A percentile compares a stretch with the other conserved stretches of the same genome.
Conservation (phyloP, 257 asterid genomes). For the Penstemon newberryi region DNA sequence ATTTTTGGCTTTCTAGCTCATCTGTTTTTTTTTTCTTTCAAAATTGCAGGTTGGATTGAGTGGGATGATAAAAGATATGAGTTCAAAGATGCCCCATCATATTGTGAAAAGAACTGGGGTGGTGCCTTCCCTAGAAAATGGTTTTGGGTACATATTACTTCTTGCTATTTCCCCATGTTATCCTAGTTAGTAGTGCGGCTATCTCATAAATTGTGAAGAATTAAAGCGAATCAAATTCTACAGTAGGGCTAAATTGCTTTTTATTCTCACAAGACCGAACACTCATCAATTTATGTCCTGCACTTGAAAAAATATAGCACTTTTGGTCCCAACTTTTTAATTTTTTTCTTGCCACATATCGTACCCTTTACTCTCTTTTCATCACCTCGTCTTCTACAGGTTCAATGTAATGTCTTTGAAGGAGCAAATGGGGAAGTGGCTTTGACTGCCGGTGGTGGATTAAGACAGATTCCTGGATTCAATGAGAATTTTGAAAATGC, state of each 20-base stretch:
- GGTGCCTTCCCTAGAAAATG: conserved; percentile 93
- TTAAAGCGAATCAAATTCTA: too few species aligned
- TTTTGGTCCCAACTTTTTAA: not conserved
- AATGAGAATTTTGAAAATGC: conserved; percentile 73
- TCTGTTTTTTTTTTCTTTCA: conserved; percentile 18
- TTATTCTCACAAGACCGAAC: too few species aligned
- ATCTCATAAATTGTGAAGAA: too few species aligned
- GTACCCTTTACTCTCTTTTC: not conserved
- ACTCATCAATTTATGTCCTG: too few species aligned
- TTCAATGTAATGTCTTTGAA: conserved; percentile 88
- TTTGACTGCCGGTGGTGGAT: conserved; percentile 89
- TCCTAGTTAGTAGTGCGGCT: not conserved
- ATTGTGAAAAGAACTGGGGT: conserved; percentile 98
- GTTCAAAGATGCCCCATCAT: conserved; percentile 93
- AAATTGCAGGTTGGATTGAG: conserved; percentile 89
- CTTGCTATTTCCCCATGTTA: conserved; percentile 6
- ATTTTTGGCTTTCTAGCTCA: conserved; percentile 8
- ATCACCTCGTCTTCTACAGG: conserved; percentile 38
- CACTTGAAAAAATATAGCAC: too few species aligned
- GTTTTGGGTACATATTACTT: conserved; percentile 72
- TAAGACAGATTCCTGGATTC: conserved; percentile 86
- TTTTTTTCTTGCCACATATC: not conserved
- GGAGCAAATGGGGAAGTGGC: conserved; percentile 89
- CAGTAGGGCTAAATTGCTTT: too few species aligned
- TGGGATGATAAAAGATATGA: conserved; percentile 88